Base-by-base conservation (phyloP, 257 asterid genomes). In the Plectranthus barbatus region DNA sequence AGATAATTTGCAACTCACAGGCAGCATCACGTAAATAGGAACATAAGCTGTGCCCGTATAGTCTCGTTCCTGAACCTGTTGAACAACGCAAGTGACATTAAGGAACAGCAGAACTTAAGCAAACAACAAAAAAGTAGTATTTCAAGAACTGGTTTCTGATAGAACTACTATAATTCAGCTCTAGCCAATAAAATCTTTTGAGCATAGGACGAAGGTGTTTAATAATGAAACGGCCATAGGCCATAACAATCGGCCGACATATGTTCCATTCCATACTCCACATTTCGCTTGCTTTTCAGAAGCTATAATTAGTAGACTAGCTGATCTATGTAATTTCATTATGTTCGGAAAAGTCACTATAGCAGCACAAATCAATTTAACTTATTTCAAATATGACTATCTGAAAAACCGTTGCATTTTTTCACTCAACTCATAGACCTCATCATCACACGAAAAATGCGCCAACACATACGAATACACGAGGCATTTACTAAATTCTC, bases 21-120 rank as follows among this genome's bases (percentile, higher is more conserved):
- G 92, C 45, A 84, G 80, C 95, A 82, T 84, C 80, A 84, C 88
- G 55, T 73, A 84, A 17, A 87, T 66, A 2, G 93, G 90, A 66
- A 87, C 80, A 76, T 79, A 87, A 41, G 95, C 76, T 12, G 88
- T 84, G 72, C 71, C 88, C 1, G 87, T 66, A 37, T 80, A 84
- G 71, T 83, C 93, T 70, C 84, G 81, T 71, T 78, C 90, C 9
- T 29, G 82, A 69, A 69, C 60, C 74, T 56, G 56, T 18, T 71
- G 77, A 42, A 54, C 68, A 48, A 52, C 44, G 0, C 41, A 56
- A 23, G 26, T 23, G 60, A 62, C 74, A 78, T 76, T 40, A 41
- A 72, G 20, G 39, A 46, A 54, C 61, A 66, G 54, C 34, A 19
- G 49, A 42, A 37, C 23, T 48, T 7, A 60, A 20, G 46, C 50